Evolutionary conservation across 176 grass and related monocot genomes (phyloP).

Genomic region (Poa annua): DNA sequence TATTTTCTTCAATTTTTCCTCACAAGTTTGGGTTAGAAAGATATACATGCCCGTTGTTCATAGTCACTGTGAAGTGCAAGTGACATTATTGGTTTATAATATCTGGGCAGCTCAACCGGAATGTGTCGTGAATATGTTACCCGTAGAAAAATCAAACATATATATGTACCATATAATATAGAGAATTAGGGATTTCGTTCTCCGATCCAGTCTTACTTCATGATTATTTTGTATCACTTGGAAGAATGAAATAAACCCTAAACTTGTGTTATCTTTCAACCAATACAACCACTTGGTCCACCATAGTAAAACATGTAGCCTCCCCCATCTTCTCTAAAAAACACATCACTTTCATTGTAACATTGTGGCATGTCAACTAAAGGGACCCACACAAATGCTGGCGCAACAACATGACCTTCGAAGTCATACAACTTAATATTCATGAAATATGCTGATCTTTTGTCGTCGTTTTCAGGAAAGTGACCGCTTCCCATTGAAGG

Average conservation of each 20-base stretch:
- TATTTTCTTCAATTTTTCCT: too few relatives aligned
- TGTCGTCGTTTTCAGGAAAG: not conserved
- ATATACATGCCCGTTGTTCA: too few relatives aligned
- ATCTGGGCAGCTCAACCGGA: too few relatives aligned
- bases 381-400: not conserved
- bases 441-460: not conserved
- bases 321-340: not conserved
- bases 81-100: too few relatives aligned
- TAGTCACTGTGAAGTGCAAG: too few relatives aligned
- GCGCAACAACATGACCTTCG: not conserved
- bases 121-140: too few relatives aligned
- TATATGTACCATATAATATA: not conserved
- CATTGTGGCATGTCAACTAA: not conserved
- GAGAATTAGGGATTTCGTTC: not conserved
- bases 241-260: not conserved
- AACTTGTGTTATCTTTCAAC: not conserved
- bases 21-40: too few relatives aligned
- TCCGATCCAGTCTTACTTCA: not conserved
- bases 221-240: not conserved
- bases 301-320: slow-evolving; percentile 13
- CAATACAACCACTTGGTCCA: not conserved
- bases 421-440: not conserved
- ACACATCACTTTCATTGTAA: not conserved
- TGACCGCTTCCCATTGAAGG: not conserved
- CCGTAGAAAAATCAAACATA: too few relatives aligned